phyloP scores from a whole-genome alignment of 768 basidiomycete species.

The Leucocoprinus birnbaumii region DNA sequence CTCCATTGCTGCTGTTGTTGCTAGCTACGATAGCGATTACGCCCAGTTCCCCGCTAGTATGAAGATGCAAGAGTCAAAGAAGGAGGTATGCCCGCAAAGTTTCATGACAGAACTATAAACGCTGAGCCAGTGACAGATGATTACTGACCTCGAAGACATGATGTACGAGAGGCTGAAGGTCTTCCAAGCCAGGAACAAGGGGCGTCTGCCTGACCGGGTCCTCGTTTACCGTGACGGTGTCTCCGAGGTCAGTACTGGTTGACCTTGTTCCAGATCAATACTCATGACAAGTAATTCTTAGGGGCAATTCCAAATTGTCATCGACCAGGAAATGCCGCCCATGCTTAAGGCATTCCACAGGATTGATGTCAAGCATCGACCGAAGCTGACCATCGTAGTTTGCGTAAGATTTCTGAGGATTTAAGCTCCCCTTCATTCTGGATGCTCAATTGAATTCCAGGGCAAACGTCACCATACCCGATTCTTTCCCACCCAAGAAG shows the following conservation, averaged over 20 bases:
- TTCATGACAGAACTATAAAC: not conserved
- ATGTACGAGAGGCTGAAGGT: constrained; percentile 59
- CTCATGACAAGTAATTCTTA: constrained; percentile 29
- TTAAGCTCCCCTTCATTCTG: constrained; percentile 16
- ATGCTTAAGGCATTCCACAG: constrained; percentile 58
- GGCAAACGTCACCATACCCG: constrained; percentile 55
- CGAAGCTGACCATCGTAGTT: constrained; percentile 67
- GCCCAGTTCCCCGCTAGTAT: constrained; percentile 76
- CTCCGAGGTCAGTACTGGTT: constrained; percentile 51
- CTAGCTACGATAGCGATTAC: constrained; percentile 59
- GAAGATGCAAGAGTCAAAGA: constrained; percentile 67
- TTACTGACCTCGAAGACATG: constrained; percentile 63
- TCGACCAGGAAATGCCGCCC: constrained; percentile 60
- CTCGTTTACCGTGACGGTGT: constrained; percentile 82
- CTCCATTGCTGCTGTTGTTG: constrained; percentile 85
- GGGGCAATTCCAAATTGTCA: constrained; percentile 70
- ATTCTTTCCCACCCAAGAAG: constrained; percentile 57
- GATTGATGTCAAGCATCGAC: constrained; percentile 43
- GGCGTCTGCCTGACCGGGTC: constrained; percentile 59
- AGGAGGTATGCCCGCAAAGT: constrained; percentile 54
- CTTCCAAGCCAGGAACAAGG: constrained; percentile 44
- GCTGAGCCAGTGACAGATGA: constrained; percentile 53
- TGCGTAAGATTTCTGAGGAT: constrained; percentile 54
- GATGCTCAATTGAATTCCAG: constrained; percentile 14
- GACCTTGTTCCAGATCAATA: constrained; percentile 18